Conservation (phyloP, 805 yeast species). For the Teunomyces kruisii region DNA sequence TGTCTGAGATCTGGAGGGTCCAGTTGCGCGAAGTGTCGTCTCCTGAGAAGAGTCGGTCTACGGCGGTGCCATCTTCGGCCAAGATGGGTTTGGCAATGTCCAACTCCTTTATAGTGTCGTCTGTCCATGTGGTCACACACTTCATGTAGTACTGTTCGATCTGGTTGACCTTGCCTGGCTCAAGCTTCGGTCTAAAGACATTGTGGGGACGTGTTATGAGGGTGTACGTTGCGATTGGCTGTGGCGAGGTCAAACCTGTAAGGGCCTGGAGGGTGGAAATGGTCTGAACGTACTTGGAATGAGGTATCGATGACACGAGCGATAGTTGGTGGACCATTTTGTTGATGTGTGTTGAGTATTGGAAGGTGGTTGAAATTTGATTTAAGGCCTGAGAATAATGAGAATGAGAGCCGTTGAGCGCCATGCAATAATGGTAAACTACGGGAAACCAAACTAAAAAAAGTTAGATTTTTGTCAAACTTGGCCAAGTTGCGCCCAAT, state of each 20-base stretch:
- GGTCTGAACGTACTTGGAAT: slow-evolving; percentile 41
- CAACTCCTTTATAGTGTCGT: slow-evolving; percentile 13
- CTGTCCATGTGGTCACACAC: slow-evolving; percentile 50
- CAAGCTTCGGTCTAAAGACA: slow-evolving; percentile 52
- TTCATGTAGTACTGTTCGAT: slow-evolving; percentile 55
- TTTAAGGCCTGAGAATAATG: background rate
- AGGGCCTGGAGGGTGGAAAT: slow-evolving; percentile 50
- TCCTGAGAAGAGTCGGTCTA: slow-evolving; percentile 30
- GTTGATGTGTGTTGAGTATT: background rate
- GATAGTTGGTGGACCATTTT: slow-evolving; percentile 57
- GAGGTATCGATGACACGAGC: slow-evolving; percentile 46
- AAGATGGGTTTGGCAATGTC: slow-evolving; percentile 28
- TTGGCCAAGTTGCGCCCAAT: no score
- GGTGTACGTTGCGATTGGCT: slow-evolving; percentile 47
- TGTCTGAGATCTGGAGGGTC: slow-evolving; percentile 67
- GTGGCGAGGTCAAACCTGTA: slow-evolving; percentile 49
- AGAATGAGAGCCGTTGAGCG: background rate
- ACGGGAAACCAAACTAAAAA: no score
- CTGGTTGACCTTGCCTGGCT: slow-evolving; percentile 57
- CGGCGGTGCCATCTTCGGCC: slow-evolving; percentile 19
- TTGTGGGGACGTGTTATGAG: slow-evolving; percentile 50
- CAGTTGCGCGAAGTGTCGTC: slow-evolving; percentile 38
- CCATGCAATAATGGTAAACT: no score
- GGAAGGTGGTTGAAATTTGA: background rate
- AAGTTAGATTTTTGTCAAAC: no score